Evolutionary conservation across 2,329 filamentous ascomycete species (phyloP), one percentile per base, ranked within the genome.

Genomic region (Hymenoscyphus scutula): DNA sequence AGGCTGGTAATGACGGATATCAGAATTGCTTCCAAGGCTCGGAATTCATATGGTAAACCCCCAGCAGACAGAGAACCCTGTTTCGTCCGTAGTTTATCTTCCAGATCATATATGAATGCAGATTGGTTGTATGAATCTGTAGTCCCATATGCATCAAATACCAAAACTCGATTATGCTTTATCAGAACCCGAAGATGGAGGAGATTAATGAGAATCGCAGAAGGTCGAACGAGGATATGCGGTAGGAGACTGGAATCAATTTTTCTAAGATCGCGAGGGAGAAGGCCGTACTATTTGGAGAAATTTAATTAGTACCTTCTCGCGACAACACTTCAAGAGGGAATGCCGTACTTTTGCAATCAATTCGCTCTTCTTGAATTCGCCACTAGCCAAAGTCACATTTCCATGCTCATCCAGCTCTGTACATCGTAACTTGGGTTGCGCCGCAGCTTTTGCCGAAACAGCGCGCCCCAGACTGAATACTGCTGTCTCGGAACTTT

Each of bases 281-380:
- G 84, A 29, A 98, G 84, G 51, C 93, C 93, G 74, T 97, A 97
- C 90, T 94, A 68, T 68, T 64, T 5, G 45, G 51, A 56, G 61
- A 37, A 56, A n/a, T n/a, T 38, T 58, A 54, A 67, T 73, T 58
- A 74, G 67, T 60, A 65, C 30, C 27, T 55, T 38, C 19, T 27
- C 32, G 15, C 17, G 51, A 62, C 57, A 29, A 45, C 54, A 48
- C 8, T 13, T 30, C 23, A 73, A 53, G 70, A 66, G 58, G 54
- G 25, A 37, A 23, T 23, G 5, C 58, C 76, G 59, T 77, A 93
- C 91, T 83, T 95, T 97, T 59, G 93, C 92, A 76, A 97, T 98
- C 55, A 99, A 81, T 78, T 99, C 95, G 72, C 88, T 95, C 82
- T 99, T 99, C 79, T 95, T 96, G 77, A 97, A 98, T 76, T 98